A percentile compares a stretch with the other conserved stretches of the same genome.
phyloP scores from a whole-genome alignment of 805 yeast species.

The Metschnikowia chrysomelidarum region DNA sequence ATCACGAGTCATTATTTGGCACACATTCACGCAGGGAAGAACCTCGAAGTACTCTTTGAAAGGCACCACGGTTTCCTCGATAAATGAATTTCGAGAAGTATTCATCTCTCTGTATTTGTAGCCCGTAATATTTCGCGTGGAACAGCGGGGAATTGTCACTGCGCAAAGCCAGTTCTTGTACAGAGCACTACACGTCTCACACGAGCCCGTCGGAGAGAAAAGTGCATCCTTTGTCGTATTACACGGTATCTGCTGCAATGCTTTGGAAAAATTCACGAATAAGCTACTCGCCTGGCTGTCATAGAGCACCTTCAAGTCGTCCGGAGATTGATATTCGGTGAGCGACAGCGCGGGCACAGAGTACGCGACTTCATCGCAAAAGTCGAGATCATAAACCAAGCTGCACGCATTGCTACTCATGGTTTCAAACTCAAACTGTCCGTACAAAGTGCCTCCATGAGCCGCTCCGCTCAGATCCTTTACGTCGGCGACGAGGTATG shows the following conservation, averaged over 20 bases:
- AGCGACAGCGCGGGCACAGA: conserved; percentile 62
- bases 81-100: conserved; percentile 57
- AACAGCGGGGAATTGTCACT: conserved; percentile 83
- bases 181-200: conserved; percentile 67
- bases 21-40: conserved; percentile 80
- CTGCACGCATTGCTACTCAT: conserved; percentile 59
- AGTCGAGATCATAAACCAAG: conserved; percentile 67
- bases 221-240: conserved; percentile 61
- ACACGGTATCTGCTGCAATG: conserved; percentile 76
- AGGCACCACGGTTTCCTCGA: conserved; percentile 48
- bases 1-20: conserved; percentile 73
- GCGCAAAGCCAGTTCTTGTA: conserved; percentile 90
- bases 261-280: conserved; percentile 68
- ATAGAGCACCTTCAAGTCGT: conserved; percentile 40
- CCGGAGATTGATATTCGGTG: conserved; percentile 8
- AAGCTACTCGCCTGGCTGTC: conserved; percentile 58
- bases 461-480: conserved; percentile 21
- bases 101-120: conserved; percentile 46
- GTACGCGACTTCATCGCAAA: conserved; percentile 82
- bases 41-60: conserved; percentile 74
- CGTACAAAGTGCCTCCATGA: conserved; percentile 65
- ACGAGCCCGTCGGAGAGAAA: conserved; percentile 72
- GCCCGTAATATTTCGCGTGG: conserved; percentile 46
- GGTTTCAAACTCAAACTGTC: conserved; percentile 56
- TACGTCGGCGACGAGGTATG: conserved; percentile 56